Conservation (phyloP, 2,329 filamentous ascomycete genomes). For the Ilyonectria sp. region DNA sequence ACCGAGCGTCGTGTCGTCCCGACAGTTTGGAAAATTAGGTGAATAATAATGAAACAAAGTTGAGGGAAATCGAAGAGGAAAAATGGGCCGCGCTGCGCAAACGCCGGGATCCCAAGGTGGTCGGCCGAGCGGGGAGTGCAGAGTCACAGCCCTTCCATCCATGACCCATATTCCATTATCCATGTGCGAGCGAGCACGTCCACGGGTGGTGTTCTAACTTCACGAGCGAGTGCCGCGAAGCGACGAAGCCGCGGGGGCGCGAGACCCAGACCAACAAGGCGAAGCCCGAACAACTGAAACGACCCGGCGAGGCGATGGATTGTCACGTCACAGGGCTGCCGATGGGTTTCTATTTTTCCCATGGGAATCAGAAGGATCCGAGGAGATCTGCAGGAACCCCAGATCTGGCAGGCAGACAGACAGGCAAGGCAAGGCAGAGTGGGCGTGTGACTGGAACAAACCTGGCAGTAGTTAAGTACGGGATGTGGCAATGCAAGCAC, state of each 20-base stretch:
- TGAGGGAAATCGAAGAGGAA: constrained; percentile 37
- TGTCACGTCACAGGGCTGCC: constrained; percentile 22
- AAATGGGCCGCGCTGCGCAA: constrained; percentile 15
- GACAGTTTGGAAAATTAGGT: constrained; percentile 43
- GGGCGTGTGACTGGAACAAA: constrained; percentile 15
- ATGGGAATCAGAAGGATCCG: constrained; percentile 36
- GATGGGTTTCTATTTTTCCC: constrained; percentile 11
- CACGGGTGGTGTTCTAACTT: constrained; percentile 2
- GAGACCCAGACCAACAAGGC: constrained; percentile 16
- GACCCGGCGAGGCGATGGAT: constrained; percentile 18
- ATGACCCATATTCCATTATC: background rate
- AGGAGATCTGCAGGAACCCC: constrained; percentile 47
- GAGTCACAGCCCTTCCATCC: background rate
- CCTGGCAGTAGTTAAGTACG: background rate
- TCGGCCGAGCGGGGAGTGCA: constrained; percentile 14
- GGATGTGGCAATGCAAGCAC: constrained; percentile 8
- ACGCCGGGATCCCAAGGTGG: constrained; percentile 19
- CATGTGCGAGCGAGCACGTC: constrained; percentile 2
- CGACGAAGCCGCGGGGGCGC: constrained; percentile 1
- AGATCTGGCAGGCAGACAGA: constrained; percentile 39
- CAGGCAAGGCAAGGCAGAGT: constrained; percentile 17
- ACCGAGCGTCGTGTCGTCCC: constrained; percentile 27
- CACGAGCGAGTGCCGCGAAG: constrained; percentile 11
- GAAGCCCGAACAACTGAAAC: constrained; percentile 10
- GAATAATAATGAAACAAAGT: constrained; percentile 40